Conservation (phyloP, 768 basidiomycete species). For the Boletus sp. region DNA sequence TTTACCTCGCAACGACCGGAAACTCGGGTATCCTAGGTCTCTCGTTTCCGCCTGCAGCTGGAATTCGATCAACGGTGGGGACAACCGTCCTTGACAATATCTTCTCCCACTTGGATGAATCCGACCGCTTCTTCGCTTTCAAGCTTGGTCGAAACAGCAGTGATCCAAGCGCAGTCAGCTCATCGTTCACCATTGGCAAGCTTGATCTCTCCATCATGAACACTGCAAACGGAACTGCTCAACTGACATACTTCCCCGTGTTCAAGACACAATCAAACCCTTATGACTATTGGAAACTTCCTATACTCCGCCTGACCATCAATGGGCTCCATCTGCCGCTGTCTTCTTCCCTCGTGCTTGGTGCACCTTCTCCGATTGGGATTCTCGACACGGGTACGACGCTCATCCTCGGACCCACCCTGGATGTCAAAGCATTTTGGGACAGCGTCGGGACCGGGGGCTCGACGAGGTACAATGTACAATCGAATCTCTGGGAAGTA, state of each 20-base stretch:
- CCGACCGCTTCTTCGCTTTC: conserved; percentile 48
- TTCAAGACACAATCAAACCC: conserved; percentile 31
- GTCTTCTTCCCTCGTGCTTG: conserved; percentile 43
- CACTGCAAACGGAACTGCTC: conserved; percentile 27
- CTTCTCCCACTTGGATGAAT: conserved; percentile 39
- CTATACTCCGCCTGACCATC: conserved; percentile 43
- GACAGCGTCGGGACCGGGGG: conserved; percentile 40
- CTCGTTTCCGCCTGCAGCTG: conserved; percentile 44
- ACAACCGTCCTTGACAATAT: conserved; percentile 47
- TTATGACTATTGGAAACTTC: conserved; percentile 60
- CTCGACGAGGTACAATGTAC: conserved; percentile 34
- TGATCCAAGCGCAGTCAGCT: conserved; percentile 22
- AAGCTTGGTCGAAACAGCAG: conserved; percentile 39
- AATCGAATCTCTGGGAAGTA: conserved; percentile 45
- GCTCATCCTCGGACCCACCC: conserved; percentile 49
- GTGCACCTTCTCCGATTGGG: conserved; percentile 43
- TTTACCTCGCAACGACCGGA: conserved; percentile 43
- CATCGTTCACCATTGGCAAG: conserved; percentile 52
- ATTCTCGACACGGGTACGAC: conserved; percentile 65
- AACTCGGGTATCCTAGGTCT: conserved; percentile 58
- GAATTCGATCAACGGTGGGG: conserved; percentile 45
- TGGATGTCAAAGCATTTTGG: conserved; percentile 55
- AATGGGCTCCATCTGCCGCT: conserved; percentile 40
- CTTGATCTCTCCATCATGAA: conserved; percentile 36
- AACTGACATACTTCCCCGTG: conserved; percentile 40